A percentile compares a stretch with the other conserved stretches of the same genome.
These are phyloP conservation scores for Citropsis articulata DNA, from an alignment of 345 rosid genomes.

Conservation along the genomic window DNA sequence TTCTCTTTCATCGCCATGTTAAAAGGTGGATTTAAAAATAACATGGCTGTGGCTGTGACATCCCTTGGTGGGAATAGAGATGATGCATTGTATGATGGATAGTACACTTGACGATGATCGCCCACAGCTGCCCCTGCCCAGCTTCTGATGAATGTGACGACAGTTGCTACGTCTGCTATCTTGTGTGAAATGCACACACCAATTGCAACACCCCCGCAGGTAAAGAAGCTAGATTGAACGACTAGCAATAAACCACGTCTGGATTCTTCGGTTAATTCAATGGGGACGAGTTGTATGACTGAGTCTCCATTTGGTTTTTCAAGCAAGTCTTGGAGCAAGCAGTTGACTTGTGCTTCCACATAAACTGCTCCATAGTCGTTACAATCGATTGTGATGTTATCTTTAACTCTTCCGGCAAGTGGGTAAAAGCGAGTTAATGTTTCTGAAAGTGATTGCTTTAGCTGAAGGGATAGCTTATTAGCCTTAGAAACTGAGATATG, in stretches of 20 bases:
- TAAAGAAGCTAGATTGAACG: slow-evolving; percentile 29
- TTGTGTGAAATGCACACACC: slow-evolving; percentile 24
- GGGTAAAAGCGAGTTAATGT: slow-evolving; percentile 21
- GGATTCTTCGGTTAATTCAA: background rate
- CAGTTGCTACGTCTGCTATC: slow-evolving; percentile 21
- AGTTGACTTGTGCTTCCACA: slow-evolving; percentile 18
- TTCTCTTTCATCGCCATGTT: background rate
- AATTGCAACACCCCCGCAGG: slow-evolving; percentile 26
- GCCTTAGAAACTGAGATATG: background rate
- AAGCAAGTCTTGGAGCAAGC: slow-evolving; percentile 13
- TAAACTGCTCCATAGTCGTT: slow-evolving; percentile 18
- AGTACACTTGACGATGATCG: background rate
- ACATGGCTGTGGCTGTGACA: background rate
- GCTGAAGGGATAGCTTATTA: slow-evolving; percentile 2
- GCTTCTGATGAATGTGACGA: slow-evolving; percentile 17
- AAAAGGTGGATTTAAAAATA: background rate
- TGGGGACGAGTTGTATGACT: slow-evolving; percentile 14
- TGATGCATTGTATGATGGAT: background rate
- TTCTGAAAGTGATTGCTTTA: slow-evolving; percentile 24
- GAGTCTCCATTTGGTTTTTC: slow-evolving; percentile 12
- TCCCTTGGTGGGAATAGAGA: background rate
- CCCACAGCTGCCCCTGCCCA: slow-evolving; percentile 21
- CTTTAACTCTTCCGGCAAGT: slow-evolving; percentile 24
- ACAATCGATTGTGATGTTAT: slow-evolving; percentile 8
- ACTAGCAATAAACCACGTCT: background rate